Conservation (phyloP, 352 stramenopile species). For the Globisporangium barbulae region DNA sequence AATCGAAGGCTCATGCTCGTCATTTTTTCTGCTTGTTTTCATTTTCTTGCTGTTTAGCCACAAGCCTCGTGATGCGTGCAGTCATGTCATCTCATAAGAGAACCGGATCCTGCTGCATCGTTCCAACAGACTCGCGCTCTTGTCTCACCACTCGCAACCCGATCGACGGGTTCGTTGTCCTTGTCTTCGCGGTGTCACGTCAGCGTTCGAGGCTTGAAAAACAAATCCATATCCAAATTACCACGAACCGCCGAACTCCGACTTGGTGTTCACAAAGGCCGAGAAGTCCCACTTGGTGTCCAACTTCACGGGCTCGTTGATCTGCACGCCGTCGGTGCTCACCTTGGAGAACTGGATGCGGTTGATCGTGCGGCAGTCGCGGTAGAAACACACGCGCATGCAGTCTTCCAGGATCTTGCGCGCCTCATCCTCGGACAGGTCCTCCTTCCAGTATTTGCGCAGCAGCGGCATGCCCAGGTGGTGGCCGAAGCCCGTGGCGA, state of each 20-base stretch:
- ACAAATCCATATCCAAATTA: conserved; percentile 33
- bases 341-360: conserved; percentile 97
- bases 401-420: conserved; percentile 95
- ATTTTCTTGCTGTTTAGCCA: not conserved
- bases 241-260: conserved; percentile 87
- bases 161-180: not conserved
- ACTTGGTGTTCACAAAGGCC: conserved; percentile 87
- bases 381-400: conserved; percentile 98
- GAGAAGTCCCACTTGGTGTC: conserved; percentile 94
- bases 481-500: conserved; percentile 97
- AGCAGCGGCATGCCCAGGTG: conserved; percentile 97
- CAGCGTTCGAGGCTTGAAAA: not conserved
- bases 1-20: not conserved
- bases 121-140: not conserved
- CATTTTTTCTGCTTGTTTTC: conserved; percentile 11
- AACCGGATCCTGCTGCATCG: not conserved
- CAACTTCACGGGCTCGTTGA: conserved; percentile 95
- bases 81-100: not conserved
- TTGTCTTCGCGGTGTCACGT: not conserved
- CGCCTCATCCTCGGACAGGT: conserved; percentile 94
- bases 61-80: not conserved
- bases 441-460: conserved; percentile 91
- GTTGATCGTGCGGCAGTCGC: conserved; percentile 98
- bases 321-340: conserved; percentile 76
- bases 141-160: not conserved